Percentiles rank a stretch among this genome's conserved stretches.
phyloP scores from a whole-genome alignment of 2,329 filamentous ascomycete species.

The Claviceps cyperi region DNA sequence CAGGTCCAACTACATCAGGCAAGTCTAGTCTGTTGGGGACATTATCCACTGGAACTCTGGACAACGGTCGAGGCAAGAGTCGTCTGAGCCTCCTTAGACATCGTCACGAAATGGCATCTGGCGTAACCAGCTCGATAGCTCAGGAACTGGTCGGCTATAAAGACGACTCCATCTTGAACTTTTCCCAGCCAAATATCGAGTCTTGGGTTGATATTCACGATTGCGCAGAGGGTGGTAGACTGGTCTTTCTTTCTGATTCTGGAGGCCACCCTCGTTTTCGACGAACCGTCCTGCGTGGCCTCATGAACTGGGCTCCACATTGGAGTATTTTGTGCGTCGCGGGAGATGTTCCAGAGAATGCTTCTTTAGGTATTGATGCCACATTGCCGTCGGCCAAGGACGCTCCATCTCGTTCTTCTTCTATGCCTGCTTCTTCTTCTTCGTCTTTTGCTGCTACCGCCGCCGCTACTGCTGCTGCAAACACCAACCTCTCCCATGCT shows the following conservation, averaged over 20 bases:
- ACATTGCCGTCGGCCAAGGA: slow-evolving; percentile 35
- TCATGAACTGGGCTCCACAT: slow-evolving; percentile 93
- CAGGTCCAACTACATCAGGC: slow-evolving; percentile 77
- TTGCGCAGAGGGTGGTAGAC: slow-evolving; percentile 52
- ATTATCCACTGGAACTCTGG: slow-evolving; percentile 71
- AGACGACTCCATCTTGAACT: slow-evolving; percentile 54
- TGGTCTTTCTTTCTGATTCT: slow-evolving; percentile 84
- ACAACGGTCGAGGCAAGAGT: slow-evolving; percentile 86
- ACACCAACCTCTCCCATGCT: slow-evolving; percentile 59
- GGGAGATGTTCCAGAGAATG: slow-evolving; percentile 52
- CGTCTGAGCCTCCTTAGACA: slow-evolving; percentile 81
- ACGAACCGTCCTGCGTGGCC: slow-evolving; percentile 71
- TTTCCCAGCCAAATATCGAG: slow-evolving; percentile 70
- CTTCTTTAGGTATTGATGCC: slow-evolving; percentile 17
- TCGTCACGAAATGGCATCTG: slow-evolving; percentile 81
- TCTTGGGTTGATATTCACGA: slow-evolving; percentile 94
- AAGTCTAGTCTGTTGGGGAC: slow-evolving; percentile 88
- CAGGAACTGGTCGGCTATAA: slow-evolving; percentile 86
- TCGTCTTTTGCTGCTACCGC: neutral
- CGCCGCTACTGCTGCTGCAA: slow-evolving; percentile 21
- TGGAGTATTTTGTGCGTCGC: slow-evolving; percentile 84
- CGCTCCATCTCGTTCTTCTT: slow-evolving; percentile 3
- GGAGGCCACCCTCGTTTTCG: slow-evolving; percentile 82
- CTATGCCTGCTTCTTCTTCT: neutral
- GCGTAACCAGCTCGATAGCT: slow-evolving; percentile 84